Percentiles rank a stretch among this genome's conserved stretches.
phyloP scores from a whole-genome alignment of 2,329 filamentous ascomycete species.

The Westerdykella aurantiaca region DNA sequence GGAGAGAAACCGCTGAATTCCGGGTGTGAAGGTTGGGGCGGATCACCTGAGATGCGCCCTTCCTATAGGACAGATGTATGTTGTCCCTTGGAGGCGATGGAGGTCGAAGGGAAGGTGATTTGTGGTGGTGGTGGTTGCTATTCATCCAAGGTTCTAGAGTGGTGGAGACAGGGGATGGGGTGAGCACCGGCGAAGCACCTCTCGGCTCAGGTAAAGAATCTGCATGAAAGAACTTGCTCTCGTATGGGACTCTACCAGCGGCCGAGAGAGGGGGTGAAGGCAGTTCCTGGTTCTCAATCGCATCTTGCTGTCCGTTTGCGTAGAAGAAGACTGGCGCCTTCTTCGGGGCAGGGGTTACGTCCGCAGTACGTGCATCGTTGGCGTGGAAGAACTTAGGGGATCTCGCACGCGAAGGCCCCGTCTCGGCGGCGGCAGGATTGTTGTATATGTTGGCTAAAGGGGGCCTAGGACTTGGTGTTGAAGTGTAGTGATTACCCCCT shows the following conservation, averaged over 20 bases:
- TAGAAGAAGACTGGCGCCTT: slow-evolving; percentile 49
- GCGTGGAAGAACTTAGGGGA: slow-evolving; percentile 86
- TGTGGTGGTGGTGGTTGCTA: slow-evolving; percentile 11
- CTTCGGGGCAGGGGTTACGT: slow-evolving; percentile 19
- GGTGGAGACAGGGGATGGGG: slow-evolving; percentile 23
- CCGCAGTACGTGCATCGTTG: slow-evolving; percentile 54
- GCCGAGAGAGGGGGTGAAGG: slow-evolving; percentile 35
- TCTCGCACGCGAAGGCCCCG: slow-evolving; percentile 20
- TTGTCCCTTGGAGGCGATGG: slow-evolving; percentile 44
- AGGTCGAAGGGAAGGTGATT: slow-evolving; percentile 27
- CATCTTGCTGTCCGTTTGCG: slow-evolving; percentile 46
- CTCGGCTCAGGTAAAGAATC: slow-evolving; percentile 47
- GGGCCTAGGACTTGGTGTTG: slow-evolving; percentile 19
- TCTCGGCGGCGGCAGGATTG: slow-evolving; percentile 21
- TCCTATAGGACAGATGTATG: slow-evolving; percentile 46
- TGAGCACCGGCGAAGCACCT: slow-evolving; percentile 26
- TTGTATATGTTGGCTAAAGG: slow-evolving; percentile 20
- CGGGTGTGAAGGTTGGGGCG: slow-evolving; percentile 31
- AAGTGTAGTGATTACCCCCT: slow-evolving; percentile 18
- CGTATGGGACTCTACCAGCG: slow-evolving; percentile 19
- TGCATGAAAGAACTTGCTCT: slow-evolving; percentile 67
- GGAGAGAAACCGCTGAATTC: slow-evolving; percentile 28
- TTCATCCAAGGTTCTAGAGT: slow-evolving; percentile 20
- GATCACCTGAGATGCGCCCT: slow-evolving; percentile 46
- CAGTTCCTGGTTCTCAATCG: slow-evolving; percentile 14